Evolutionary conservation across 306 rosid genomes (phyloP).

Genomic region (Sicyos baderoa): DNA sequence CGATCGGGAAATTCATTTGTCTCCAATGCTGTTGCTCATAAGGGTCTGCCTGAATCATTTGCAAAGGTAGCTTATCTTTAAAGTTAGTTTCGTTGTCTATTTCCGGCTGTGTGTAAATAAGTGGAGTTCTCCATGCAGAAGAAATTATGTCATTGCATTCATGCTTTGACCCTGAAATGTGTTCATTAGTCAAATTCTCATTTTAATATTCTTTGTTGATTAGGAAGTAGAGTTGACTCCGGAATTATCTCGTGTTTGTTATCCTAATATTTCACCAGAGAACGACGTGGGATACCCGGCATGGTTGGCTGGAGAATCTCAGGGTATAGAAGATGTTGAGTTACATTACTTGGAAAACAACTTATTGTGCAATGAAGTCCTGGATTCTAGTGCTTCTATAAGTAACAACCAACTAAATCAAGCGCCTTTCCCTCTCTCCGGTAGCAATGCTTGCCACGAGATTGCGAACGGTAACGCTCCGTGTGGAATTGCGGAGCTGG

Average conservation of each 20-base stretch:
- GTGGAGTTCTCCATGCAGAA: conserved; percentile 1
- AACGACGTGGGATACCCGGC: conserved; percentile 23
- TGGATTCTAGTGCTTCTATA: conserved; percentile 28
- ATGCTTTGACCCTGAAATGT: conserved; percentile 2
- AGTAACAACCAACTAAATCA: conserved; percentile 26
- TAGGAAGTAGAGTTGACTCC: conserved; percentile 38
- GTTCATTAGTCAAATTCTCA: conserved; percentile 17
- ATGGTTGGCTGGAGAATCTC: conserved; percentile 76
- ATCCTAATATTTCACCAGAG: conserved; percentile 22
- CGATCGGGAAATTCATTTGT: conserved; percentile 34
- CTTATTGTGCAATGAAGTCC: conserved; percentile 59
- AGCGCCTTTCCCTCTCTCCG: conserved; percentile 17
- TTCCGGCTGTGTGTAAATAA: background rate
- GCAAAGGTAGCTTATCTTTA: conserved; percentile 34
- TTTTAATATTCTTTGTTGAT: conserved; percentile 18
- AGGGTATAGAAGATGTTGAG: conserved; percentile 36
- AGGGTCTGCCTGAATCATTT: conserved; percentile 24
- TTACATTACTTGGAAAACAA: conserved; percentile 40
- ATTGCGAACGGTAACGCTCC: conserved; percentile 25
- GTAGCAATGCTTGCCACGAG: conserved; percentile 16
- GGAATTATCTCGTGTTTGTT: conserved; percentile 25
- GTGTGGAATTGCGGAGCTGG: conserved; percentile 44
- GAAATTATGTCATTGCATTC: background rate
- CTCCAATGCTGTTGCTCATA: conserved; percentile 30
- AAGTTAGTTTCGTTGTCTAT: conserved; percentile 11